A percentile compares a stretch with the other conserved stretches of the same genome.
phyloP scores from a whole-genome alignment of 2,329 filamentous ascomycete genomes.

The Aspergillus candidus region DNA sequence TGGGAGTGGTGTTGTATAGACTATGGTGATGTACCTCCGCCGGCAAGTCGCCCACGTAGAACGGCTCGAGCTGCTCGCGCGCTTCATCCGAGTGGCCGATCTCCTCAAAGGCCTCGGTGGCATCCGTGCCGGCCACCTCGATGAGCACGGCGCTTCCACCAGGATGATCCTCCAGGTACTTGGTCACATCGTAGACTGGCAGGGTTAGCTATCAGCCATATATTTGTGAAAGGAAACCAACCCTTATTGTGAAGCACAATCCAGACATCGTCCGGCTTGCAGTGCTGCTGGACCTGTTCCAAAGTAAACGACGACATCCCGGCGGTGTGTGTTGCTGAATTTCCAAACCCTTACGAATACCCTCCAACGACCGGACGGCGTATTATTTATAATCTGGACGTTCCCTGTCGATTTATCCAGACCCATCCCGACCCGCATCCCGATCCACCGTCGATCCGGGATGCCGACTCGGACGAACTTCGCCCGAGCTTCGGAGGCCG shows the following conservation, averaged over 20 bases:
- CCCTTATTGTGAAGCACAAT: constrained; percentile 51
- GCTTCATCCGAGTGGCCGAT: constrained; percentile 42
- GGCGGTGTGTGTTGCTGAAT: background rate
- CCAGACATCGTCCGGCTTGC: constrained; percentile 45
- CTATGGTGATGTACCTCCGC: constrained; percentile 9
- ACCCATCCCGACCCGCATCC: background rate
- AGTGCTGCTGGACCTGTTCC: constrained; percentile 43
- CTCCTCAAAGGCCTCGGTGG: constrained; percentile 37
- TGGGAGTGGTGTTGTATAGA: too few relatives aligned
- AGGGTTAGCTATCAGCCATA: background rate
- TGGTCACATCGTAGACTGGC: constrained; percentile 53
- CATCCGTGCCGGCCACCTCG: constrained; percentile 37
- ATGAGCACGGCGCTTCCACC: constrained; percentile 34
- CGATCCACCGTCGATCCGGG: too few relatives aligned
- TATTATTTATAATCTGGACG: too few relatives aligned
- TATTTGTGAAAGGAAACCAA: too few relatives aligned
- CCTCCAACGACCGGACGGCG: too few relatives aligned
- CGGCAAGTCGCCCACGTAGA: constrained; percentile 27
- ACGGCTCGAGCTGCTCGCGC: constrained; percentile 32
- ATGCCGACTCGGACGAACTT: constrained; percentile 2
- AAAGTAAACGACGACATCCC: constrained; percentile 9
- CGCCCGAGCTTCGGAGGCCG: constrained; percentile 8
- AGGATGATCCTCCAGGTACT: constrained; percentile 55
- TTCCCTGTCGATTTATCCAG: background rate
- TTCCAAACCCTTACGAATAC: too few relatives aligned